These are phyloP conservation scores for Candida mattraensis DNA, from an alignment of 805 yeast genomes.

Conservation along the genomic window DNA sequence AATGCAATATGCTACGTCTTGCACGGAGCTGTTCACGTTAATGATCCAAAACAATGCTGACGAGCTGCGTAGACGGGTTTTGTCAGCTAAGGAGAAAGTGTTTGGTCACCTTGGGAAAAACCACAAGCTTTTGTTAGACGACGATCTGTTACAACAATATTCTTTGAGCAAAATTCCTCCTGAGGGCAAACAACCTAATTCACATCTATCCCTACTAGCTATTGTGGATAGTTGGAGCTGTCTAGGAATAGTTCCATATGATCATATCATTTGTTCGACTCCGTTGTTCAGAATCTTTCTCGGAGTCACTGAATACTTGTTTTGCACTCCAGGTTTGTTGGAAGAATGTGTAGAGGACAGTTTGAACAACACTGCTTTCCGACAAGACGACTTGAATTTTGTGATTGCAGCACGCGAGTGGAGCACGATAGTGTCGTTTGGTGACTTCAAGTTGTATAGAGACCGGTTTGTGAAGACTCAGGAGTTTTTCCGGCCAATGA, in stretches of 20 bases:
- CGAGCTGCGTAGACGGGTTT: slow-evolving; percentile 57
- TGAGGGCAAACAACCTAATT: slow-evolving; percentile 69
- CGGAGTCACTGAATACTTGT: slow-evolving; percentile 91
- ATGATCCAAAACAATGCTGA: slow-evolving; percentile 70
- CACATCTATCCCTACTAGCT: slow-evolving; percentile 84
- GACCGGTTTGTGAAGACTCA: slow-evolving; percentile 77
- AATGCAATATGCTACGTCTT: slow-evolving; percentile 82
- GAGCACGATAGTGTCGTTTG: slow-evolving; percentile 78
- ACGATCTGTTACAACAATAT: slow-evolving; percentile 72
- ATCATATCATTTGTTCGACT: slow-evolving; percentile 95
- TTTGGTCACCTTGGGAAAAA: slow-evolving; percentile 63
- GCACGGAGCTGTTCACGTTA: slow-evolving; percentile 77
- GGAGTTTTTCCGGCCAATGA: slow-evolving; percentile 79
- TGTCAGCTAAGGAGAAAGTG: slow-evolving; percentile 69
- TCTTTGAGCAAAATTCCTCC: slow-evolving; percentile 75
- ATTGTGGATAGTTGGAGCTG: slow-evolving; percentile 94
- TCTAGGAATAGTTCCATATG: slow-evolving; percentile 85
- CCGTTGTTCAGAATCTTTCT: slow-evolving; percentile 89
- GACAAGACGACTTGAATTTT: slow-evolving; percentile 90
- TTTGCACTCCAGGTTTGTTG: slow-evolving; percentile 79
- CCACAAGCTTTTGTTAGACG: slow-evolving; percentile 70
- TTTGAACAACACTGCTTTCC: slow-evolving; percentile 59
- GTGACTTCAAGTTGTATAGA: slow-evolving; percentile 71
- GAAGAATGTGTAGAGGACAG: slow-evolving; percentile 80
- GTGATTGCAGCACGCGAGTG: slow-evolving; percentile 87